Base-by-base conservation (phyloP, 2,329 filamentous ascomycete genomes). In the Cadophora gregata region DNA sequence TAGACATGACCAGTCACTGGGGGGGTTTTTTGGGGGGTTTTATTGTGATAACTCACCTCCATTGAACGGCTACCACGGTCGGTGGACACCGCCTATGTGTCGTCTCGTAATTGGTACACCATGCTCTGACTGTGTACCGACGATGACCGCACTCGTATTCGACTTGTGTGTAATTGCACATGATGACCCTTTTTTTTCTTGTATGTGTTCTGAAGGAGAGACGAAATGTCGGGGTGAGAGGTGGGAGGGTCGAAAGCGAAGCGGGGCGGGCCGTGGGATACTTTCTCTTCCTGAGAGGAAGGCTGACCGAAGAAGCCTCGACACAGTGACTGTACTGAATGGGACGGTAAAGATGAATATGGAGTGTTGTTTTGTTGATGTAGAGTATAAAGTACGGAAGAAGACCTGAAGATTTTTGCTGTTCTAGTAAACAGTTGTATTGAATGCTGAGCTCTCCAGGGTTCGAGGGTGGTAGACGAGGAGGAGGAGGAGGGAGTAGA, bases 141-240 rank as follows among this genome's bases (percentile, higher is more conserved):
- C 84, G 77, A 76, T 88, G 85, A 59, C 80, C 80, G 76, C 85
- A 88, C 48, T 80, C 79, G 74, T 85, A 87, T 67, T 86, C 82
- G 63, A 87, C 85, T 76, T 86, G 82, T 25, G 82, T 86, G 71
- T 87, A 87, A 75, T 87, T 84, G 75, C 85, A 88, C 85, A 87
- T 87, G 59, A 63, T 77, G 69, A 38, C 21, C 36, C 4, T n/a
- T n/a, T 42, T 42, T 42, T 42, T 36, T 36, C 42, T 14, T 9
- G 24, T 29, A 9, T 19, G 58, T 10, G 19, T 16, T 51, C n/a
- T 38, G 62, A 31, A n/a, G 7, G 62, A 51, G 42, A 47, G 50
- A 33, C 24, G 33, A 51, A 25, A 16, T 25, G 31, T 33, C 55
- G 31, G 21, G 8, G 29, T 25, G 21, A 21, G 12, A 25, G 12